A percentile compares a stretch with the other conserved stretches of the same genome.
These are phyloP conservation scores for Penicillium sp. DNA, from an alignment of 2,329 filamentous ascomycete species.

Conservation along the genomic window DNA sequence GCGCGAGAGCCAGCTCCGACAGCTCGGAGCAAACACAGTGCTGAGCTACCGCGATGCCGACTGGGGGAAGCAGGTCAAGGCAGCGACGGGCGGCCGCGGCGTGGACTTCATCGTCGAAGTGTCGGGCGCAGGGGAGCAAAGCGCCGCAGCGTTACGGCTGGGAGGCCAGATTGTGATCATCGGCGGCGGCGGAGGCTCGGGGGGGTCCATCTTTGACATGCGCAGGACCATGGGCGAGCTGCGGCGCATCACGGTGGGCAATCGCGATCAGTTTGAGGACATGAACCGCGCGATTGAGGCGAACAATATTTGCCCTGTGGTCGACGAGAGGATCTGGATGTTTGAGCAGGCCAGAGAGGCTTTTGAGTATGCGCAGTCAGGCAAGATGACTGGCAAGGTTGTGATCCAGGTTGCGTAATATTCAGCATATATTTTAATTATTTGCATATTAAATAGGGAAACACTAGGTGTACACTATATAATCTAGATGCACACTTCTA, in stretches of 20 bases:
- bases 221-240: slow-evolving; percentile 52
- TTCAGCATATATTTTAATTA: no score
- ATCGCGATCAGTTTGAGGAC: slow-evolving; percentile 53
- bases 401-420: slow-evolving; percentile 34
- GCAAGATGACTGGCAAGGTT: slow-evolving; percentile 52
- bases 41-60: slow-evolving; percentile 60
- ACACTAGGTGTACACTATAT: no score
- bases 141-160: slow-evolving; percentile 50
- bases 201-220: slow-evolving; percentile 47
- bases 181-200: slow-evolving; percentile 51
- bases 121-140: slow-evolving; percentile 59
- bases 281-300: slow-evolving; percentile 58
- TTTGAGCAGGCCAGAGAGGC: slow-evolving; percentile 52
- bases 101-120: slow-evolving; percentile 63
- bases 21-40: slow-evolving; percentile 55
- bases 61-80: slow-evolving; percentile 58
- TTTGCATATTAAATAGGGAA: no score
- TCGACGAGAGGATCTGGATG: slow-evolving; percentile 57
- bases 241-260: slow-evolving; percentile 55
- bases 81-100: slow-evolving; percentile 48
- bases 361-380: slow-evolving; percentile 45
- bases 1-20: slow-evolving; percentile 51
- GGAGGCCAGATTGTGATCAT: slow-evolving; percentile 56
- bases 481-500: no score
- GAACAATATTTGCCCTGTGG: slow-evolving; percentile 57